Evolutionary conservation across 352 stramenopile species (phyloP), one percentile per base, ranked within the genome.

Genomic region (Phytophthora cajani): DNA sequence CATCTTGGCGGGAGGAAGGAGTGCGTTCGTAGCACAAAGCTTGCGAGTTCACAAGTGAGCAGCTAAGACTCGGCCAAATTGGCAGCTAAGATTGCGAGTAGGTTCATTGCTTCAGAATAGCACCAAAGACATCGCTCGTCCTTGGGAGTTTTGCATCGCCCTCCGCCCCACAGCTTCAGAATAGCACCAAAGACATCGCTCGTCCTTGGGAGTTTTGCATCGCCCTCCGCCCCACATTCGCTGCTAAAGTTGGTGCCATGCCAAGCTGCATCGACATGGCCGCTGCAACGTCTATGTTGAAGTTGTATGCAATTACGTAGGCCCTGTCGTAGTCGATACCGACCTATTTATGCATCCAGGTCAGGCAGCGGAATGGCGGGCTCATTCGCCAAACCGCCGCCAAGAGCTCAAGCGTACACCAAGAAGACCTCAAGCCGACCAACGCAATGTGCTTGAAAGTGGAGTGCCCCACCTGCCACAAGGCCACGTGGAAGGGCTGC

Each of bases 401-500:
- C 36, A 61, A 36, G 2, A 72, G 51, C 54, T 14, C 46, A 68
- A 77, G 55, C 19, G 36, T 5, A 17, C 40, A 17, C 46, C 11
- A 59, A 65, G 27, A 53, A 33, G 27, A 33, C 8, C 30, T 12
- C 21, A 32, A 19, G 1, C 14, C 47, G 11, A 1, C 11, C 12
- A n/a, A 6, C 36, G 11, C 21, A 17, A 89, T 89, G 81, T 89
- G 81, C 75, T 71, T 80, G 63, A 88, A 89, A 64, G 62, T 84
- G 25, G 79, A 89, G 60, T 89, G 81, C 69, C 32, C 75, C 19
- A 87, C 71, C n/a, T 88, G 81, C 67, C 68, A 86, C 68, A 89
- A 89, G 71, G 38, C 78, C n/a, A 88, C 81, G 42, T 89, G 81
- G 81, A 81, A 77, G 44, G 81, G 81, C 58, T 89, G 81, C 67